These are phyloP conservation scores for Elongisporangium senticosum DNA, from an alignment of 352 stramenopile species.

Conservation along the genomic window DNA sequence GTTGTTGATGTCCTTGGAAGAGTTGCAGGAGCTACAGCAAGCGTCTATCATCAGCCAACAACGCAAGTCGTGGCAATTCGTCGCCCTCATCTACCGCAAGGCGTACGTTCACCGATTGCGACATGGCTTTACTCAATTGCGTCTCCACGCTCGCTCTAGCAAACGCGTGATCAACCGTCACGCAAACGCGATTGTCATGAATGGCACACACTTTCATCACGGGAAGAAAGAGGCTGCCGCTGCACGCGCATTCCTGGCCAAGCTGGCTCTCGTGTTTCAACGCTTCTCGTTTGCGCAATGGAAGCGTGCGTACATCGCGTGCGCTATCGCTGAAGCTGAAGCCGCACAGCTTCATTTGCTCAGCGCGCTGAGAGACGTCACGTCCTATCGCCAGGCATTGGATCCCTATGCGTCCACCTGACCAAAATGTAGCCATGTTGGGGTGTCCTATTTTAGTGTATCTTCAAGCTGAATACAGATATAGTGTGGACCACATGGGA, in stretches of 20 bases:
- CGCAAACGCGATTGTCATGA: background rate
- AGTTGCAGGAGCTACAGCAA: slow-evolving; percentile 21
- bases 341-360: slow-evolving; percentile 39
- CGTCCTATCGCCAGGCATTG: slow-evolving; percentile 31
- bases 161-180: background rate
- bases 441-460: background rate
- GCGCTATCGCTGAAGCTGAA: slow-evolving; percentile 37
- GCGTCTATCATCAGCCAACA: slow-evolving; percentile 4
- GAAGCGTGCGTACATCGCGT: slow-evolving; percentile 42
- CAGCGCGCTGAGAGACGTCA: slow-evolving; percentile 25
- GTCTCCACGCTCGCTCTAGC: background rate
- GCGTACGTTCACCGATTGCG: slow-evolving; percentile 6
- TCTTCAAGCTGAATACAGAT: background rate
- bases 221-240: slow-evolving; percentile 9
- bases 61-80: slow-evolving; percentile 3
- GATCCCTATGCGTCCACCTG: slow-evolving; percentile 14
- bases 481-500: background rate
- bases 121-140: slow-evolving; percentile 15
- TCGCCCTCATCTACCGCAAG: slow-evolving; percentile 7
- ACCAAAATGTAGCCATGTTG: background rate
- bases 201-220: background rate
- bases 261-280: slow-evolving; percentile 13
- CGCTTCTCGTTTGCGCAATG: slow-evolving; percentile 34
- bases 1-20: slow-evolving; percentile 21
- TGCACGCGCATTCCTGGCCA: slow-evolving; percentile 19